Percentiles rank a stretch among this genome's conserved stretches.
Evolutionary conservation across 805 yeast genomes (phyloP).

Genomic region (Monosporozyma unispora): DNA sequence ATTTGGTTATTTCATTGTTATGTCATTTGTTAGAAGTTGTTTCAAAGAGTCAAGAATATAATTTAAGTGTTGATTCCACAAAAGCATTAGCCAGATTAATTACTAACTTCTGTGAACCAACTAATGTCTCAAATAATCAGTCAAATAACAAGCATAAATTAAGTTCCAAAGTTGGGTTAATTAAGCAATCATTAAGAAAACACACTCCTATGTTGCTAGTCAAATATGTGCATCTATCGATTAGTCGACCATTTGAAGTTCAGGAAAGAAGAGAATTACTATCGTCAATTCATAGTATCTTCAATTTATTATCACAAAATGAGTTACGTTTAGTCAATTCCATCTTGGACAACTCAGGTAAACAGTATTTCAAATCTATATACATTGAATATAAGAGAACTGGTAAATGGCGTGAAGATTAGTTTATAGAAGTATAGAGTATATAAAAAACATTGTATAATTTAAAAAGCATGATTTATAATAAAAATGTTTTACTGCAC

Average conservation of each 20-base stretch:
- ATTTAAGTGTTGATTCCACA: slow-evolving; percentile 33
- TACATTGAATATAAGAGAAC: slow-evolving; percentile 64
- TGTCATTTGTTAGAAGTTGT: slow-evolving; percentile 44
- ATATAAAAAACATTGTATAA: not conserved
- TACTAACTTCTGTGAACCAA: slow-evolving; percentile 67
- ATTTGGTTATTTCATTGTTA: slow-evolving; percentile 45
- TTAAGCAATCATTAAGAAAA: slow-evolving; percentile 55
- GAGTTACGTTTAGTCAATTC: slow-evolving; percentile 58
- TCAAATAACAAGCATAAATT: slow-evolving; percentile 32
- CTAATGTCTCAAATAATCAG: slow-evolving; percentile 20
- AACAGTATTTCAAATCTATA: slow-evolving; percentile 54
- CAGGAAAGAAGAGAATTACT: slow-evolving; percentile 41
- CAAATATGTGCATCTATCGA: slow-evolving; percentile 47
- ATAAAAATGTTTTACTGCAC: no score
- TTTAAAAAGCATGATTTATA: not conserved
- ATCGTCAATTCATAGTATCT: slow-evolving; percentile 50
- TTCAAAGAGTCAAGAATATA: slow-evolving; percentile 19
- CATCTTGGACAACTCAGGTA: slow-evolving; percentile 59
- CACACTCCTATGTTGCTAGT: slow-evolving; percentile 51
- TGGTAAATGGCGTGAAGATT: slow-evolving; percentile 75
- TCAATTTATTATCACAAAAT: slow-evolving; percentile 58
- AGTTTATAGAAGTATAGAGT: slow-evolving; percentile 3
- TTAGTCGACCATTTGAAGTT: slow-evolving; percentile 41
- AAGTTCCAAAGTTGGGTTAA: slow-evolving; percentile 45
- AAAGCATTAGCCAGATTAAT: slow-evolving; percentile 48